Evolutionary conservation across 148 eudicot genomes (phyloP), one percentile per base, ranked within the genome.

Genomic region (Fagopyrum esculentum): DNA sequence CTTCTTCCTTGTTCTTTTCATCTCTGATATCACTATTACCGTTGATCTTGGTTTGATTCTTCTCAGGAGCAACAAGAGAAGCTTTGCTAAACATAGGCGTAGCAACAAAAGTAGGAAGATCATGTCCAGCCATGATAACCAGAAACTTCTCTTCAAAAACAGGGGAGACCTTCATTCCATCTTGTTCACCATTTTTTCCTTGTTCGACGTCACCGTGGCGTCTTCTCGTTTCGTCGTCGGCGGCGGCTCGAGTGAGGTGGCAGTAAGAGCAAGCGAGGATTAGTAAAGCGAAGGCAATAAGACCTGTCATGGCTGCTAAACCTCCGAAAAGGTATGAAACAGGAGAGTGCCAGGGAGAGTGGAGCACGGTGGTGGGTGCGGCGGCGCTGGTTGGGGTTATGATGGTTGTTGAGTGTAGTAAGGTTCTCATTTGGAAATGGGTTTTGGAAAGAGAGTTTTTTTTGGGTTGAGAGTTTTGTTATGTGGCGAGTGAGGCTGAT

Each of bases 241-340:
- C 82, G 11, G 69, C 75, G 30, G 75, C 68, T 5, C 83, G 76
- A 9, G 90, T 77, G 17, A 83, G 83, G 72, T 81, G 83, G 85
- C 90, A 92, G 71, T 89, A 89, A 15, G 97, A 92, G 78, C 97
- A 92, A 0, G 92, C 97, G 5, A 92, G 82, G 66, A 90, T 85
- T 17, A 92, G 26, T 4, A 92, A 87, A 9, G 97, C 97, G 59
- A 92, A 89, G 12, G 94, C 97, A 30, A 92, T 90, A 50, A 92
- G 86, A 0, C 92, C 94, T 17, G 90, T 77, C 93, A 90, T 89
- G 10, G 94, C 94, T 0, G 97, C 97, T 57, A 92, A 56, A 1
- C 97, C 97, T 0, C 97, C 97, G 77, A 89, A 88, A 0, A 92
- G 79, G 79, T 92, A 92, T 5, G 97, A 93, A 35, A 92, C 88